Evolutionary conservation across 306 rosid species (phyloP).

Genomic region (Castanospermum australe): DNA sequence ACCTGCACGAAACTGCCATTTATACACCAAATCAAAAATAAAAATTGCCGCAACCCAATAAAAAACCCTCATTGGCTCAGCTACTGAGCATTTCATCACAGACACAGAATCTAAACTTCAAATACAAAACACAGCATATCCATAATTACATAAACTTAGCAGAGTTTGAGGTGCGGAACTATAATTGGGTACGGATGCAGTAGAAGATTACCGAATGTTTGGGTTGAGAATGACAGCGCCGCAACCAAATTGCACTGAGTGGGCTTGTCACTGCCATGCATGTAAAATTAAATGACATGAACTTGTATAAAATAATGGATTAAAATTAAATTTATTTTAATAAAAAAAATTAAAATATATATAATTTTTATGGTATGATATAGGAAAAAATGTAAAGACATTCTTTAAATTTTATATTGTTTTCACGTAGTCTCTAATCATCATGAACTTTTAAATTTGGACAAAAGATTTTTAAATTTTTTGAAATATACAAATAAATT

Average conservation of each 20-base stretch:
- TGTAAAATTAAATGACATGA: neutral
- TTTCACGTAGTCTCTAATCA: too few species aligned
- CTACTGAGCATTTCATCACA: neutral
- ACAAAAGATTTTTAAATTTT: too few species aligned
- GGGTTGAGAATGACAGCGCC: neutral
- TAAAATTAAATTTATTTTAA: too few species aligned
- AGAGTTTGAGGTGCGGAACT: neutral
- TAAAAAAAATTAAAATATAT: too few species aligned
- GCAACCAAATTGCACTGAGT: neutral
- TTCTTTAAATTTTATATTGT: too few species aligned
- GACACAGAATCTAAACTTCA: neutral
- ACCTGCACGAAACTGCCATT: neutral
- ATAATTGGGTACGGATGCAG: neutral
- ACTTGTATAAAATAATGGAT: too few species aligned
- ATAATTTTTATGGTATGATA: too few species aligned
- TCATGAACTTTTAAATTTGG: too few species aligned
- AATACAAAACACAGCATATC: neutral
- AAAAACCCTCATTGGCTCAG: neutral
- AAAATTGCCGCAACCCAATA: neutral
- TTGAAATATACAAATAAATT: too few species aligned
- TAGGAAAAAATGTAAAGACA: too few species aligned
- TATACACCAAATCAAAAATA: neutral
- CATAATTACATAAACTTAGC: neutral
- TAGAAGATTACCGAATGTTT: constrained; percentile 8
- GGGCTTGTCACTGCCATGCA: neutral